Conservation (phyloP, 2,329 filamentous ascomycete species). For the Balansia obtecta region DNA sequence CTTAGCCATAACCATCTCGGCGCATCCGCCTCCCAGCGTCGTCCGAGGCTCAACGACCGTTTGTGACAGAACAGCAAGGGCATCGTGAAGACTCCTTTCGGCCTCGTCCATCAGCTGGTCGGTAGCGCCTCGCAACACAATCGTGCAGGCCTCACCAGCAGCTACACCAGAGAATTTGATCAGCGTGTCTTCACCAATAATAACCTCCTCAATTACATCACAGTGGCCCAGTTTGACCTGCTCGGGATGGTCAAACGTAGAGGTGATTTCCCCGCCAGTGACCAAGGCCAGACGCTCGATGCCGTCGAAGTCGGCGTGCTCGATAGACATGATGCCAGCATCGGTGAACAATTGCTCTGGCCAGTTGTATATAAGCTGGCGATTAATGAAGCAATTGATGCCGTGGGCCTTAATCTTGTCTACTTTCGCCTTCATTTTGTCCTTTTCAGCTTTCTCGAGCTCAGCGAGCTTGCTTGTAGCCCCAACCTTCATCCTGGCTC, state of each 20-base stretch:
- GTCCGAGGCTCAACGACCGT: slow-evolving; percentile 90
- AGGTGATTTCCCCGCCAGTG: slow-evolving; percentile 93
- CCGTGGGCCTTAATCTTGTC: slow-evolving; percentile 98
- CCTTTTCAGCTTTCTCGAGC: slow-evolving; percentile 91
- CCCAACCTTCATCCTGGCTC: slow-evolving; percentile 89
- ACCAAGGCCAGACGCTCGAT: slow-evolving; percentile 91
- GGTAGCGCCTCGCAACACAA: slow-evolving; percentile 89
- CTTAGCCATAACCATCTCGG: slow-evolving; percentile 99
- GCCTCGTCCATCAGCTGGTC: slow-evolving; percentile 96
- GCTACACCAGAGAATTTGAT: slow-evolving; percentile 97
- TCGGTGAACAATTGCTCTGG: slow-evolving; percentile 97
- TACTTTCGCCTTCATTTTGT: slow-evolving; percentile 99
- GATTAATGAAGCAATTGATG: slow-evolving; percentile 99
- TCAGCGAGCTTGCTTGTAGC: slow-evolving; percentile 97
- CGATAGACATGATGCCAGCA: slow-evolving; percentile 94
- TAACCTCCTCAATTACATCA: slow-evolving; percentile 92
- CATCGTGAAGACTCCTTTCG: slow-evolving; percentile 91
- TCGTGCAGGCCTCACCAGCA: slow-evolving; percentile 87
- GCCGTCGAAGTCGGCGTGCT: slow-evolving; percentile 97
- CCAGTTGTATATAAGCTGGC: slow-evolving; percentile 99
- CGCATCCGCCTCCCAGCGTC: slow-evolving; percentile 88
- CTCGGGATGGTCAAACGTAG: slow-evolving; percentile 95
- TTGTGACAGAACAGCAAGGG: slow-evolving; percentile 88
- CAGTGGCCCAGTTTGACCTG: slow-evolving; percentile 93
- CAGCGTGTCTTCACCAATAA: slow-evolving; percentile 93